Conservation (phyloP, 495 filamentous ascomycete genomes). For the Tuber umbilicatum region DNA sequence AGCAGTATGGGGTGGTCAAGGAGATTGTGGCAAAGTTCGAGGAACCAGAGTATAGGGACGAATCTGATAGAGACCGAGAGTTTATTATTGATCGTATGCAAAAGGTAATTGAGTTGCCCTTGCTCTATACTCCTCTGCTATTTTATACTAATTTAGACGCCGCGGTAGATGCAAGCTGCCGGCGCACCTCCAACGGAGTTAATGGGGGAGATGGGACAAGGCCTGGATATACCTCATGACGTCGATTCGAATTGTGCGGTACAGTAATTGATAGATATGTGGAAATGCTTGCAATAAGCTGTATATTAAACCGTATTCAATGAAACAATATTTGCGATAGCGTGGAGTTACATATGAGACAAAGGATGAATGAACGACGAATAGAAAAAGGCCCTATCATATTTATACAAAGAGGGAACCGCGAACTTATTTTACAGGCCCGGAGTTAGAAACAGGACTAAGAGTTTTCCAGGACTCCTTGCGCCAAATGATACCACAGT, state of each 20-base stretch:
- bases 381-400: constrained; percentile 28
- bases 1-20: constrained; percentile 71
- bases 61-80: constrained; percentile 72
- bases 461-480: not conserved
- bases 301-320: not conserved
- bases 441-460: constrained; percentile 18
- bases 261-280: constrained; percentile 49
- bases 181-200: constrained; percentile 85
- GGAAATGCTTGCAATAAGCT: not conserved
- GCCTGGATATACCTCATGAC: constrained; percentile 63
- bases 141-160: constrained; percentile 11
- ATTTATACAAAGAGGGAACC: constrained; percentile 23
- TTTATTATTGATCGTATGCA: constrained; percentile 97
- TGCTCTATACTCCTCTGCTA: constrained; percentile 13
- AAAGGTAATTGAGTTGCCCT: constrained; percentile 55
- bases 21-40: constrained; percentile 91
- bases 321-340: not conserved
- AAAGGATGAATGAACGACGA: constrained; percentile 12
- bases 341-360: not conserved
- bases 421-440: constrained; percentile 20
- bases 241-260: constrained; percentile 66
- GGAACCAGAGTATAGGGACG: constrained; percentile 66
- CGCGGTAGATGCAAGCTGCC: constrained; percentile 75
- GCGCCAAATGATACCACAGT: not conserved
- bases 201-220: constrained; percentile 76